Conservation (phyloP, 1,139 yeast species). For the Yamadazyma taylorii region DNA sequence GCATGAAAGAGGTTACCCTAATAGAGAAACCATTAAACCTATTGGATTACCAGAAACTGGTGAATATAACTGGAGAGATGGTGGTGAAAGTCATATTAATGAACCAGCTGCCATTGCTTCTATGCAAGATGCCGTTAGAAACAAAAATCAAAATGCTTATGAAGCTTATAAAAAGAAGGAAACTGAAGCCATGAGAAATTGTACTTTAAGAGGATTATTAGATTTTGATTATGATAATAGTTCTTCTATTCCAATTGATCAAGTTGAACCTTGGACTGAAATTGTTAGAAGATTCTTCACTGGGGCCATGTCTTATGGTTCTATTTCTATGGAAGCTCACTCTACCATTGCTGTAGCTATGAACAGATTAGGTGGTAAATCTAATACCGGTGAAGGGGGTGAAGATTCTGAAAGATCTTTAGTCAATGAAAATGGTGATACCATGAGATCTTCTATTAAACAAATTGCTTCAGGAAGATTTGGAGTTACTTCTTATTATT, state of each 20-base stretch:
- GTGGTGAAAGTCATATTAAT: slow-evolving; percentile 93
- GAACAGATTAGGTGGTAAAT: slow-evolving; percentile 97
- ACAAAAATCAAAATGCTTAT: slow-evolving; percentile 91
- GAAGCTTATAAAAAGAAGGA: slow-evolving; percentile 88
- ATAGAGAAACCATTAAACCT: slow-evolving; percentile 70
- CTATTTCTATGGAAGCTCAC: slow-evolving; percentile 97
- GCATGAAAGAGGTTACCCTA: slow-evolving; percentile 91
- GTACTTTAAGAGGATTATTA: slow-evolving; percentile 90
- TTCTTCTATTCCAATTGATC: slow-evolving; percentile 85
- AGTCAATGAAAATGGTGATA: slow-evolving; percentile 83
- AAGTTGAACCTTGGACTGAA: slow-evolving; percentile 99
- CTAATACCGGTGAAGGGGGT: slow-evolving; percentile 99
- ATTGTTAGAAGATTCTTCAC: slow-evolving; percentile 96
- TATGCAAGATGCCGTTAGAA: slow-evolving; percentile 94
- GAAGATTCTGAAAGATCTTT: slow-evolving; percentile 92
- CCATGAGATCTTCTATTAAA: slow-evolving; percentile 97
- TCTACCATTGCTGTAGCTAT: slow-evolving; percentile 97
- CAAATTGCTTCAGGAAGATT: slow-evolving; percentile 98
- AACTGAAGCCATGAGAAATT: slow-evolving; percentile 85
- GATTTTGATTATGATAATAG: slow-evolving; percentile 81
- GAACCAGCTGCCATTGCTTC: slow-evolving; percentile 95
- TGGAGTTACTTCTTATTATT: slow-evolving; percentile 93
- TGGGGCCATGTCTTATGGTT: slow-evolving; percentile 99
- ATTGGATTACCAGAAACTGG: slow-evolving; percentile 89
- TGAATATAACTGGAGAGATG: slow-evolving; percentile 98